Percentiles rank a stretch among this genome's conserved stretches.
phyloP scores from a whole-genome alignment of 1,284 basidiomycete genomes.

The Rhodotorula sp. region DNA sequence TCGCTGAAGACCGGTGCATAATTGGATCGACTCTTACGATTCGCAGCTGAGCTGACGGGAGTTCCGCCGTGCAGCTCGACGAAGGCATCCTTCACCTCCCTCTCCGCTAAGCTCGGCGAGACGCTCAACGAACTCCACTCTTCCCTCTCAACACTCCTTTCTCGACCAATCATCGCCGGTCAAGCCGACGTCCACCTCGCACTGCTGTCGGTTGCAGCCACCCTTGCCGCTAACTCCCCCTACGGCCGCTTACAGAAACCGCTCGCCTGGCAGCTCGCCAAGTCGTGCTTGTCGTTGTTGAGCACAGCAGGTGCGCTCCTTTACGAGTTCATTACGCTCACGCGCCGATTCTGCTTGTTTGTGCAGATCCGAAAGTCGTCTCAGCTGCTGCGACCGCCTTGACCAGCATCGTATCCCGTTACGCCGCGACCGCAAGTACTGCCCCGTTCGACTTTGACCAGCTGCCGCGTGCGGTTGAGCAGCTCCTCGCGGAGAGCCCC shows the following conservation, averaged over 20 bases:
- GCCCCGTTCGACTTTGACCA: neutral
- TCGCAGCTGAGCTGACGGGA: neutral
- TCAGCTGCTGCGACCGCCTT: neutral
- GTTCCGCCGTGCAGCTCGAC: conserved; percentile 4
- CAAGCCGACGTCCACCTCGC: neutral
- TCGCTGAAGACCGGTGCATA: conserved; percentile 33
- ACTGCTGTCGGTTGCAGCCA: conserved; percentile 10
- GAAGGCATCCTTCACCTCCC: conserved; percentile 39
- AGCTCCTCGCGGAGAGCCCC: neutral
- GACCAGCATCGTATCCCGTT: neutral
- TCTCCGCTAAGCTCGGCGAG: conserved; percentile 36
- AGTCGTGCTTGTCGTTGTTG: neutral
- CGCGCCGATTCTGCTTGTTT: neutral
- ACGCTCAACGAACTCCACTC: conserved; percentile 31
- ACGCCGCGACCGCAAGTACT: neutral
- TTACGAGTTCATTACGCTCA: no score
- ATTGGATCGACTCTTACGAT: neutral
- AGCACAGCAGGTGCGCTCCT: neutral
- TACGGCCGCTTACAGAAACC: conserved; percentile 26
- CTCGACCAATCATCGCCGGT: neutral
- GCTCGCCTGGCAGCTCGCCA: conserved; percentile 10
- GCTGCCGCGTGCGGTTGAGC: neutral
- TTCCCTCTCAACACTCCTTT: conserved; percentile 10
- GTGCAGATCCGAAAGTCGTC: neutral
- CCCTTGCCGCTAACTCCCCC: conserved; percentile 16